These are phyloP conservation scores for Aspergillus udagawae DNA, from an alignment of 2,329 filamentous ascomycete genomes.

Conservation along the genomic window DNA sequence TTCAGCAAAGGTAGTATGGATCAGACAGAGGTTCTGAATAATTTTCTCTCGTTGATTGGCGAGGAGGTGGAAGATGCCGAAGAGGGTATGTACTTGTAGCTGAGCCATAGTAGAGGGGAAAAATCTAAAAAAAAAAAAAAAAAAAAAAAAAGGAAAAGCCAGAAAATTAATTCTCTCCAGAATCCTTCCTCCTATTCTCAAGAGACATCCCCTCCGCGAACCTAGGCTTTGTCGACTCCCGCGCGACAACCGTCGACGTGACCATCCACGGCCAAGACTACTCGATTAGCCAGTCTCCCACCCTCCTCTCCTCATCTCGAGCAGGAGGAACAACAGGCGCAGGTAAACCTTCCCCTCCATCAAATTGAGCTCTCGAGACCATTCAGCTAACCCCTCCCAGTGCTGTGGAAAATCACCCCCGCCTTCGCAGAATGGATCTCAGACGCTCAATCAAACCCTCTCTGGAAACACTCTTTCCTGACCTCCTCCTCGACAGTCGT, in stretches of 20 bases:
- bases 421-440: conserved; percentile 77
- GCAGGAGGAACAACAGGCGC: conserved; percentile 71
- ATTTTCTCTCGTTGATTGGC: conserved; percentile 43
- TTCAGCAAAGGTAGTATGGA: background rate
- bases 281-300: conserved; percentile 76
- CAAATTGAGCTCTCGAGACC: background rate
- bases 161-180: conserved; percentile 45
- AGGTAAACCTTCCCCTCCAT: conserved; percentile 37
- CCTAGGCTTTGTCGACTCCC: conserved; percentile 79
- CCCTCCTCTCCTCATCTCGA: conserved; percentile 72
- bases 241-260: conserved; percentile 61
- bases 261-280: conserved; percentile 67
- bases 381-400: conserved; percentile 40
- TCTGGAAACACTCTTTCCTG: conserved; percentile 57
- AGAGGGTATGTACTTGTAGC: conserved; percentile 49
- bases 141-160: conserved; percentile 1
- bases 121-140: conserved; percentile 5
- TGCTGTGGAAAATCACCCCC: conserved; percentile 89
- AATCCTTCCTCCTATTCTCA: conserved; percentile 84
- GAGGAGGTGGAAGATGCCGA: conserved; percentile 54
- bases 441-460: conserved; percentile 50
- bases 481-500: conserved; percentile 57
- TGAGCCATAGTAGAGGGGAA: background rate
- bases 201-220: conserved; percentile 68
- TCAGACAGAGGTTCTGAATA: conserved; percentile 18